Percentiles rank a stretch among this genome's conserved stretches.
These are phyloP conservation scores for Yamadazyma dendronema DNA, from an alignment of 1,139 yeast genomes.

Conservation along the genomic window DNA sequence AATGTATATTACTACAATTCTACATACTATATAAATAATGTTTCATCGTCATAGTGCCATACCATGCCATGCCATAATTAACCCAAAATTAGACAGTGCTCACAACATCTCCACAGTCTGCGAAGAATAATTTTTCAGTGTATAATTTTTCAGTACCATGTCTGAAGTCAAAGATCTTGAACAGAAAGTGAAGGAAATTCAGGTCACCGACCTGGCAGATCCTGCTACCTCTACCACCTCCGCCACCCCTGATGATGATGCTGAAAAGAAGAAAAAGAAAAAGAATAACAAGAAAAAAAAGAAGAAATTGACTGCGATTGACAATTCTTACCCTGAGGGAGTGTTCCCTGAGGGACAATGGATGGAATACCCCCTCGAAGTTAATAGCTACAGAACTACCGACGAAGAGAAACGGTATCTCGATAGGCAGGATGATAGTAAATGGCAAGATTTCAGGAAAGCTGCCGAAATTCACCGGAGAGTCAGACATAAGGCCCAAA, in stretches of 20 bases:
- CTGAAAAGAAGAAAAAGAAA: slow-evolving; percentile 28
- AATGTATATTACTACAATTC: too few species aligned
- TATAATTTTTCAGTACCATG: slow-evolving; percentile 1
- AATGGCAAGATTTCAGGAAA: slow-evolving; percentile 87
- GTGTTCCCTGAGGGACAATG: slow-evolving; percentile 88
- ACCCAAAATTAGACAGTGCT: too few species aligned
- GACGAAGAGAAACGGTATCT: slow-evolving; percentile 81
- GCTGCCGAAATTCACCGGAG: slow-evolving; percentile 96
- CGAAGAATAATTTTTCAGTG: too few species aligned
- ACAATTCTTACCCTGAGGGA: slow-evolving; percentile 66
- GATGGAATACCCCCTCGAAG: slow-evolving; percentile 70
- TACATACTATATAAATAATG: too few species aligned
- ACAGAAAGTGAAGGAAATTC: slow-evolving; percentile 14
- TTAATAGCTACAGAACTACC: slow-evolving; percentile 74
- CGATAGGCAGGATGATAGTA: slow-evolving; percentile 62
- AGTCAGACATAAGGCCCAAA: slow-evolving; percentile 78
- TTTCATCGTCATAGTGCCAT: background rate
- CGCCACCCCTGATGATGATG: slow-evolving; percentile 1
- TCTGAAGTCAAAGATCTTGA: slow-evolving; percentile 10
- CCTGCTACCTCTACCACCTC: background rate
- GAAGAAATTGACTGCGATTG: slow-evolving; percentile 55
- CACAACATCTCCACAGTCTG: too few species aligned
- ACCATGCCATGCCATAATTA: too few species aligned
- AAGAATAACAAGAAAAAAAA: slow-evolving; percentile 48
- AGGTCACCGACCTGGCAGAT: too few species aligned